Evolutionary conservation across 2,329 filamentous ascomycete species (phyloP).

Genomic region (Geosmithia flava): DNA sequence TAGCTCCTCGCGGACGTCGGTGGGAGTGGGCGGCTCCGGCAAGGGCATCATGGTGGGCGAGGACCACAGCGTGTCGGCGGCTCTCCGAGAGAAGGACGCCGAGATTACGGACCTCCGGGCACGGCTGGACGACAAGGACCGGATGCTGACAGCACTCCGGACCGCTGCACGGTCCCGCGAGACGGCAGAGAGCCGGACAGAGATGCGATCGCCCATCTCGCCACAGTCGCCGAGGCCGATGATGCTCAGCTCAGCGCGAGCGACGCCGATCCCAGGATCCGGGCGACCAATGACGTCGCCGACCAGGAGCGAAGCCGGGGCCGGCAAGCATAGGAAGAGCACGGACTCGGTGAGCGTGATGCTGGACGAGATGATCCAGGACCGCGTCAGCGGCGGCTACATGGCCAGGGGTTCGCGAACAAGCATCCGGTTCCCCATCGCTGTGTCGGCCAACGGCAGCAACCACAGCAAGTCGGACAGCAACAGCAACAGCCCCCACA

Average conservation of each 20-base stretch:
- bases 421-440: conserved; percentile 47
- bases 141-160: conserved; percentile 79
- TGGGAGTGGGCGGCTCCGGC: conserved; percentile 47
- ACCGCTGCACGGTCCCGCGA: conserved; percentile 80
- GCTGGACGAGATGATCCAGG: conserved; percentile 92
- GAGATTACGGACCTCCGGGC: conserved; percentile 88
- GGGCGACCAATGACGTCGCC: conserved; percentile 3
- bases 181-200: conserved; percentile 48
- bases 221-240: conserved; percentile 1
- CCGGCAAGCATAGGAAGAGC: conserved; percentile 48
- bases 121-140: conserved; percentile 85
- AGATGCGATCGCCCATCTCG: conserved; percentile 16
- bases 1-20: conserved; percentile 78
- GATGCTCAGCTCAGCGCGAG: background rate
- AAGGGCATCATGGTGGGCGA: conserved; percentile 62
- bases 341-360: conserved; percentile 90
- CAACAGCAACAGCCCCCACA: background rate
- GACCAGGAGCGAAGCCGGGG: conserved; percentile 4
- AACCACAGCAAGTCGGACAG: background rate
- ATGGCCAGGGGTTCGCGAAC: conserved; percentile 54
- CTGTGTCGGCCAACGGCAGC: conserved; percentile 5
- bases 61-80: conserved; percentile 58
- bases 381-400: conserved; percentile 67
- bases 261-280: background rate
- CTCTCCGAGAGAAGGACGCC: conserved; percentile 78